Percentiles rank a stretch among this genome's conserved stretches.
Conservation (phyloP, 495 filamentous ascomycete species). For the Ramalina peruviana region DNA sequence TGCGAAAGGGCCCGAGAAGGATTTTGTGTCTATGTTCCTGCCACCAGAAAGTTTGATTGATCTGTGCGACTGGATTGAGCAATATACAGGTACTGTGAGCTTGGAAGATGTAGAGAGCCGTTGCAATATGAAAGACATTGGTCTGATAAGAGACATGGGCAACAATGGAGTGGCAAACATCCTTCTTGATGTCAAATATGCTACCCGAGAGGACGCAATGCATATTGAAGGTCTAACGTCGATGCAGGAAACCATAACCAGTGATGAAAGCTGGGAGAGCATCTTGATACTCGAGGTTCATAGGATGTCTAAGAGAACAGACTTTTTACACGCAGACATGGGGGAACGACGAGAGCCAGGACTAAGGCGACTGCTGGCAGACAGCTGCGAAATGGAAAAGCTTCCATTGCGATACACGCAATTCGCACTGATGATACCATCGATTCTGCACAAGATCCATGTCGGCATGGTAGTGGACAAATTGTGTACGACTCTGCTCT, state of each 20-base stretch:
- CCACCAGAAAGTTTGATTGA: constrained; percentile 7
- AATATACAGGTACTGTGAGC: neutral
- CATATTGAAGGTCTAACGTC: neutral
- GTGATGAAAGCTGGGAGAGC: constrained; percentile 13
- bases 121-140: constrained; percentile 7
- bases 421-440: constrained; percentile 61
- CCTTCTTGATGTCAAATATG: constrained; percentile 15
- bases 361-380: constrained; percentile 3
- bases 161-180: constrained; percentile 12
- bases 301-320: constrained; percentile 39
- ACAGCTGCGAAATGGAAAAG: constrained; percentile 33
- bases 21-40: constrained; percentile 24
- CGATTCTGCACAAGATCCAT: constrained; percentile 57
- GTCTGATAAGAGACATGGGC: constrained; percentile 20
- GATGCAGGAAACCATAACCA: neutral
- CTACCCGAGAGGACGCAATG: neutral
- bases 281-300: constrained; percentile 34
- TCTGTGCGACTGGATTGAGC: constrained; percentile 1
- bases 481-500: constrained; percentile 47
- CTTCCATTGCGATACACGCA: constrained; percentile 46
- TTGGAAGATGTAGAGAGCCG: neutral
- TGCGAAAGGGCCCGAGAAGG: constrained; percentile 8
- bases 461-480: constrained; percentile 46
- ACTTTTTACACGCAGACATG: constrained; percentile 39
- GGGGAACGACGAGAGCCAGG: neutral